These are phyloP conservation scores for Leccinellum luteum DNA, from an alignment of 768 basidiomycete genomes.

Conservation along the genomic window DNA sequence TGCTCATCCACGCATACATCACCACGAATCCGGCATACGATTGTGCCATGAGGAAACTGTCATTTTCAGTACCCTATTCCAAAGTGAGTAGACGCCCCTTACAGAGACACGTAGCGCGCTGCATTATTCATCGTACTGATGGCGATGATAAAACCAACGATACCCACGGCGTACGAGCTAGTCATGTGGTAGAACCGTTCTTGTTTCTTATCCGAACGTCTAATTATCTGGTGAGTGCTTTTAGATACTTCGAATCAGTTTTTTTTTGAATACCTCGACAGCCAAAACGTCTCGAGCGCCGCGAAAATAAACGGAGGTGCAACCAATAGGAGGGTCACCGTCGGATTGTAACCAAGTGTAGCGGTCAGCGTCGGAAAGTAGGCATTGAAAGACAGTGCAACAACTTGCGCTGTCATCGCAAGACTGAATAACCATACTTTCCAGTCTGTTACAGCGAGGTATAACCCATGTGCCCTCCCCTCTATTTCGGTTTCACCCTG, in stretches of 20 bases:
- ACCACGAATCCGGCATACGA: slow-evolving; percentile 71
- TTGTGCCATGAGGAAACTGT: slow-evolving; percentile 74
- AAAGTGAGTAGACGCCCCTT: slow-evolving; percentile 21
- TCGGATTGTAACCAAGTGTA: slow-evolving; percentile 65
- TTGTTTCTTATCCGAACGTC: slow-evolving; percentile 65
- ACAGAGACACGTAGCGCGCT: slow-evolving; percentile 66
- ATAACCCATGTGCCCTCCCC: slow-evolving; percentile 45
- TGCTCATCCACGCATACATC: slow-evolving; percentile 53
- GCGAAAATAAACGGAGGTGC: slow-evolving; percentile 74
- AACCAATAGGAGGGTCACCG: slow-evolving; percentile 67
- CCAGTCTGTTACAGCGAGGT: slow-evolving; percentile 69
- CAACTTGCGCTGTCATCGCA: slow-evolving; percentile 32
- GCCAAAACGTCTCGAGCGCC: slow-evolving; percentile 49
- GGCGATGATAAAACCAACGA: slow-evolving; percentile 67
- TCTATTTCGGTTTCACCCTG: slow-evolving; percentile 43
- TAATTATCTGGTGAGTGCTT: slow-evolving; percentile 17
- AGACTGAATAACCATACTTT: slow-evolving; percentile 80
- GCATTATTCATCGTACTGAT: slow-evolving; percentile 61
- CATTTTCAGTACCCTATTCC: slow-evolving; percentile 5
- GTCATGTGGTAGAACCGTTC: slow-evolving; percentile 76
- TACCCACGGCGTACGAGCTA: slow-evolving; percentile 50
- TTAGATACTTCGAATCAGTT: neutral
- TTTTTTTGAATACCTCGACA: slow-evolving; percentile 42
- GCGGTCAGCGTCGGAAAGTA: slow-evolving; percentile 76
- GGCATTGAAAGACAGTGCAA: slow-evolving; percentile 74